Evolutionary conservation across 768 basidiomycete genomes (phyloP).

Genomic region (Boletus rufocinnamomeus): DNA sequence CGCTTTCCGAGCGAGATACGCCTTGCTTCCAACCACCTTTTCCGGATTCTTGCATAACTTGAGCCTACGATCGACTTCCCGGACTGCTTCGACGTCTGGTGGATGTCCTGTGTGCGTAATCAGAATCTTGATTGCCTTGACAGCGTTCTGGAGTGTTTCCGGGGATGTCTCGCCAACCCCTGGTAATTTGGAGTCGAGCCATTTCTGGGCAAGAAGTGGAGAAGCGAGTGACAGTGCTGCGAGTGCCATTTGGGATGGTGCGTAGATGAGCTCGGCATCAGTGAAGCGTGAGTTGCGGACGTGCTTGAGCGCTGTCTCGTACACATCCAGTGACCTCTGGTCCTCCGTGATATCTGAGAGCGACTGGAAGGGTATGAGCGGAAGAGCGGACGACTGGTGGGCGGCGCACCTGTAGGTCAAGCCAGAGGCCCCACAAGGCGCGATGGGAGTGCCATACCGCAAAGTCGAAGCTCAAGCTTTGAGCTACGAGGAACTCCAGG

Average conservation of each 20-base stretch:
- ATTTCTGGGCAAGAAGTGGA: conserved; percentile 58
- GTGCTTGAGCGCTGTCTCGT: conserved; percentile 65
- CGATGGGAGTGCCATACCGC: conserved; percentile 90
- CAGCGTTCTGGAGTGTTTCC: conserved; percentile 33
- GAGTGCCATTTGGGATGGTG: conserved; percentile 92
- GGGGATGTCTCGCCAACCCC: conserved; percentile 13
- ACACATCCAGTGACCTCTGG: conserved; percentile 51
- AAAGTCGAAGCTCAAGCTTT: conserved; percentile 93
- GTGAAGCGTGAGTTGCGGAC: conserved; percentile 83
- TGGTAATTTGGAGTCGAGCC: conserved; percentile 50
- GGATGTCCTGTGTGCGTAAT: conserved; percentile 56
- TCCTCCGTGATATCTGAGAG: conserved; percentile 53
- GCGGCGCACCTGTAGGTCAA: conserved; percentile 78
- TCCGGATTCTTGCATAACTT: conserved; percentile 94
- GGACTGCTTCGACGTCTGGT: conserved; percentile 81
- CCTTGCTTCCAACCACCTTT: conserved; percentile 88
- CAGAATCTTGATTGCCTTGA: conserved; percentile 52
- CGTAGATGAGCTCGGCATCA: conserved; percentile 87
- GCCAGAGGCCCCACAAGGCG: conserved; percentile 84
- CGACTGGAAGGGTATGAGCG: conserved; percentile 44
- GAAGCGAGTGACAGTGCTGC: conserved; percentile 71
- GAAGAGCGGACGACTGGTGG: background rate
- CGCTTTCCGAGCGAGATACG: conserved; percentile 71
- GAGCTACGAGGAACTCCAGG: conserved; percentile 94
- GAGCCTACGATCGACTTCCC: conserved; percentile 85